Evolutionary conservation across 2,329 filamentous ascomycete species (phyloP), one percentile per base, ranked within the genome.

Genomic region (Verticillium nonalfalfae): DNA sequence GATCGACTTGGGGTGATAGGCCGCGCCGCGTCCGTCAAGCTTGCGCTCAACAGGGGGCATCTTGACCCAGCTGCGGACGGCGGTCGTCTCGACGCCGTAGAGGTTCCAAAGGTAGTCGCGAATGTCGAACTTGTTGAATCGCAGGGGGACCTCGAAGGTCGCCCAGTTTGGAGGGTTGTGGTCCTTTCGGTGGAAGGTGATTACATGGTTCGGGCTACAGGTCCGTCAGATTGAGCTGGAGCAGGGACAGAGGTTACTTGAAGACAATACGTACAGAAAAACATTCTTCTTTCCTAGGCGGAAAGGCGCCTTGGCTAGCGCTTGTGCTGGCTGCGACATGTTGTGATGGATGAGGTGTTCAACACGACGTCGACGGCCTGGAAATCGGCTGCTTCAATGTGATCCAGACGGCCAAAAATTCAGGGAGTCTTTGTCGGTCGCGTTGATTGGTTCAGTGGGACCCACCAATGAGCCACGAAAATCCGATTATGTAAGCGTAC

Each of bases 41-140:
- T 75, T 84, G 61, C 83, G 83, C 39, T 85, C 84, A 61, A 83
- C 82, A 15, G 77, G 75, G 63, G 73, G 85, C 73, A 86, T 82
- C 76, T 90, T 87, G 71, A 98, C 85, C 71, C 86, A 94, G 59
- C 90, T 93, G 64, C 94, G 90, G 64, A 98, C 87, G 66, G 81
- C 81, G 59, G 85, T 79, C 60, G 89, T 85, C 66, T 88, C 83
- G 64, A 98, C 88, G 63, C 84, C 82, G 81, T 99, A 99, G 54
- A 85, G 85, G 75, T 96, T 88, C 79, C 86, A 90, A 64, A 99
- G 88, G 80, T 98, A 99, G 79, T 97, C 93, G 75, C 93, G 91
- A 52, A 99, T 79, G 75, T 99, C 95, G 76, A 98, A 89, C 79
- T 99, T 99, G 82, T 92, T 96, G 82, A 97, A 93, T 69, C 85